Evolutionary conservation across 1,284 basidiomycete species (phyloP), one percentile per base, ranked within the genome.

Genomic region (Peniophora sp.): DNA sequence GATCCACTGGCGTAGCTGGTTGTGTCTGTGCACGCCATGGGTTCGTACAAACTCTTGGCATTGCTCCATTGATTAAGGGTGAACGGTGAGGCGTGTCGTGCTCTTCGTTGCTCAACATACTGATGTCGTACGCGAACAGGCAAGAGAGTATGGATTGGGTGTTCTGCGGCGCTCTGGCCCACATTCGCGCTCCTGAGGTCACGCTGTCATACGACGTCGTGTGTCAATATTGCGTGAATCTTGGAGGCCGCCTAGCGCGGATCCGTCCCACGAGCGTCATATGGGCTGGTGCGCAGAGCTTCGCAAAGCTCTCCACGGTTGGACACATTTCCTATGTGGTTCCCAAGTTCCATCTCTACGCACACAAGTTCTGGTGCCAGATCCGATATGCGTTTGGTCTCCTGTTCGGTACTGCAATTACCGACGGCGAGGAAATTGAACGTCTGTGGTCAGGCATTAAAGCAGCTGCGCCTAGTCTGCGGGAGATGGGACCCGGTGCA

Each of bases 11-110:
- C 6, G 52, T 64, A 1, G 61, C 57, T 0, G 55, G 52, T 0
- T 48, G 54, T 3, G 46, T 55, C 1, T 62, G 61, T 48, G 43
- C 56, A 1, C 56, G 59, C 0, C 63, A 66, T 46, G 56, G 24
- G 11, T 48, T 39, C 36, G 35, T 32, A 35, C 34, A 37, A 18
- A 47, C 55, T 6, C 45, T 37, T 23, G 58, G 60, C 8, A 53
- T 61, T 8, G 57, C 54, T 2, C 54, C 60, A 47, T 46, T 63
- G 37, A 58, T 60, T 45, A 57, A 56, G n/a, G 61, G 60, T 18
- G 61, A 62, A 53, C 17, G 51, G 60, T 62, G 24, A 5, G 54
- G 5, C 8, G 20, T 23, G 3, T 22, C 20, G 17, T 24, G 8
- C 23, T 20, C 8, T 9, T 8, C 10, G 43, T 20, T 22, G 18